phyloP scores from a whole-genome alignment of 805 yeast genomes.

The Sungouiella blattae region DNA sequence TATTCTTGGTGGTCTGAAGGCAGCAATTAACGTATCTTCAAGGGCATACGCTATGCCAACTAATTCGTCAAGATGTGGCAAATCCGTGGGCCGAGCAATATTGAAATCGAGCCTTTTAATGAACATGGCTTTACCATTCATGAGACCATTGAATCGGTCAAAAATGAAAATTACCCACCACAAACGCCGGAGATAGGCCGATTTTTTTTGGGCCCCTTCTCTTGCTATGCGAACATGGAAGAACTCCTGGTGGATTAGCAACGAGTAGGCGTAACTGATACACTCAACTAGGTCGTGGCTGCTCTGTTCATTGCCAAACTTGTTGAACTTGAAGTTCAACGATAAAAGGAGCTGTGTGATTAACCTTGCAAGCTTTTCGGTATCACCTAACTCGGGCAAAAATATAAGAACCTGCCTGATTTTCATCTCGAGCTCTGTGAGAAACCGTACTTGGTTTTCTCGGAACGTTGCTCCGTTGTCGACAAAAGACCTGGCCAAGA shows the following conservation, averaged over 20 bases:
- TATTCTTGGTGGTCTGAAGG: constrained; percentile 11
- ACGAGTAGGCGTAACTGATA: constrained; percentile 16
- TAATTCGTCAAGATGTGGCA: constrained; percentile 10
- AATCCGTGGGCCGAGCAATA: constrained; percentile 8
- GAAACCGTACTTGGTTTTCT: constrained; percentile 7
- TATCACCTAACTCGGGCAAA: constrained; percentile 22
- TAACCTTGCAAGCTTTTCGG: constrained; percentile 17
- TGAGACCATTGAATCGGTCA: constrained; percentile 17
- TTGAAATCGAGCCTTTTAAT: constrained; percentile 16
- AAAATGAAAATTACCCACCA: constrained; percentile 21
- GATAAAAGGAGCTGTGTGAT: constrained; percentile 18
- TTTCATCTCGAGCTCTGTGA: constrained; percentile 17
- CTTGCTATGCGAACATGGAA: constrained; percentile 10
- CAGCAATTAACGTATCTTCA: constrained; percentile 14
- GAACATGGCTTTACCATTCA: constrained; percentile 15
- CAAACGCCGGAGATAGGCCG: constrained; percentile 11
- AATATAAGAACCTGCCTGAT: constrained; percentile 18
- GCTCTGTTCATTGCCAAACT: constrained; percentile 21
- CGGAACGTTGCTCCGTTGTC: constrained; percentile 4
- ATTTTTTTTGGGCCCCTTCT: constrained; percentile 11
- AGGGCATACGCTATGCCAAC: constrained; percentile 13
- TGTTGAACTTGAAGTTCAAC: constrained; percentile 17
- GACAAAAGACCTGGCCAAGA: constrained; percentile 12
- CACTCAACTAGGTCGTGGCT: constrained; percentile 19
- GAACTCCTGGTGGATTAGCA: constrained; percentile 17